Evolutionary conservation across 2,329 filamentous ascomycete genomes (phyloP).

Genomic region (Alternaria viburni): DNA sequence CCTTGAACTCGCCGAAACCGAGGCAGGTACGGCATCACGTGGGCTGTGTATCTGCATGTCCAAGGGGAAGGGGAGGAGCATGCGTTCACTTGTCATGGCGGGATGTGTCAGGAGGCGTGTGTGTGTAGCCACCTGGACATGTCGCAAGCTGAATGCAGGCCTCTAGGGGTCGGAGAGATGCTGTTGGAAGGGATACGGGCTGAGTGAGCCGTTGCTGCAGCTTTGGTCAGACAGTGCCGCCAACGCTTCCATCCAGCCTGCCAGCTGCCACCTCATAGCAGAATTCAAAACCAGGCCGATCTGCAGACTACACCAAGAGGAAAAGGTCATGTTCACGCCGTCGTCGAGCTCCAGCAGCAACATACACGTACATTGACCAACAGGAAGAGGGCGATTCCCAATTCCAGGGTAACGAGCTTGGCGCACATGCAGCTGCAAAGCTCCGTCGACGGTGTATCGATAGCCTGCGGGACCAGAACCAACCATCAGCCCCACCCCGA

Average conservation of each 20-base stretch:
- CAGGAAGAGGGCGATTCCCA: conserved; percentile 1
- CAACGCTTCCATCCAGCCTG: background rate
- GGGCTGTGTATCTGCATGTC: conserved; percentile 8
- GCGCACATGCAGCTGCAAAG: conserved; percentile 7
- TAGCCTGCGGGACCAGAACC: conserved; percentile 4
- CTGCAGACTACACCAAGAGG: background rate
- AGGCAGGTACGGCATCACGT: conserved; percentile 12
- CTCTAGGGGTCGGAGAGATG: background rate
- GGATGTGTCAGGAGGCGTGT: conserved; percentile 9
- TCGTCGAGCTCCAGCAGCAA: background rate
- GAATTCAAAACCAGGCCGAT: background rate
- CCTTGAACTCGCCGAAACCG: background rate
- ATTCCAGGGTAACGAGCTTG: conserved; percentile 3
- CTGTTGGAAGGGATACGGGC: background rate
- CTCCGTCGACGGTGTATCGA: conserved; percentile 11
- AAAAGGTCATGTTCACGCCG: background rate
- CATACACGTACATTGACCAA: conserved; percentile 1
- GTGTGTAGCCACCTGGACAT: background rate
- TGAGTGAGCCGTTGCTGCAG: background rate
- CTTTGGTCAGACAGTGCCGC: background rate
- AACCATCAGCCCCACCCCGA: conserved; percentile 6
- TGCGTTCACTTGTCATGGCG: background rate
- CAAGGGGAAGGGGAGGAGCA: background rate
- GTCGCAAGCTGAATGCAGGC: background rate
- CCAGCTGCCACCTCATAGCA: background rate